Percentiles rank a stretch among this genome's conserved stretches.
Evolutionary conservation across 2,329 filamentous ascomycete species (phyloP).

Genomic region (Drechslerella coelobrocha): DNA sequence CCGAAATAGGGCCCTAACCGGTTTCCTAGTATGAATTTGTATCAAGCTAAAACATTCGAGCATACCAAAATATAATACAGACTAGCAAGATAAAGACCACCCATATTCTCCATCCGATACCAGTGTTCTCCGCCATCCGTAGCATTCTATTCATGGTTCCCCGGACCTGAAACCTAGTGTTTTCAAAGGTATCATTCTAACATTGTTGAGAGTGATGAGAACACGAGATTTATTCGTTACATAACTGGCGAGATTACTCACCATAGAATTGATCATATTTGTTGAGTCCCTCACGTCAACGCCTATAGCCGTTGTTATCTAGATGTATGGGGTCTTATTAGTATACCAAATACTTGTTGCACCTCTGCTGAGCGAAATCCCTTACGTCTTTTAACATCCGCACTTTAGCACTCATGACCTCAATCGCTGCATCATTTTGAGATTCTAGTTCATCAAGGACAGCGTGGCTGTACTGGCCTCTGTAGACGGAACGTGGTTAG

Average conservation of each 20-base stretch:
- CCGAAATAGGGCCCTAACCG: no score
- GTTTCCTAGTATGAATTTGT: no score
- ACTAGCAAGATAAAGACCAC: conserved; percentile 85
- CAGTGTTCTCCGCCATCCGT: conserved; percentile 89
- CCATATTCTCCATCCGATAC: conserved; percentile 97
- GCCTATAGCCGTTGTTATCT: conserved; percentile 92
- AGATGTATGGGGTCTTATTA: conserved; percentile 8
- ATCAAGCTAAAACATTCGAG: conserved; percentile 91
- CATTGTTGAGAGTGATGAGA: background rate
- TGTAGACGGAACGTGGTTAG: conserved; percentile 57
- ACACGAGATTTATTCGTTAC: background rate
- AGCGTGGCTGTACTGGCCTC: conserved; percentile 89
- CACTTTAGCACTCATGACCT: conserved; percentile 90
- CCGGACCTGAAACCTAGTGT: conserved; percentile 76
- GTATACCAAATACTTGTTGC: background rate
- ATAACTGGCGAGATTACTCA: background rate
- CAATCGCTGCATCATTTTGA: conserved; percentile 89
- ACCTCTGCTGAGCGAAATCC: conserved; percentile 52
- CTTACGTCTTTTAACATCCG: conserved; percentile 85
- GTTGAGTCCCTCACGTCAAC: conserved; percentile 93
- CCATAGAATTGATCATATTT: conserved; percentile 86
- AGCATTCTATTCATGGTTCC: conserved; percentile 98
- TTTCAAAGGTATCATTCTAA: conserved; percentile 84
- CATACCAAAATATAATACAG: conserved; percentile 82
- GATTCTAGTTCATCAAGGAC: conserved; percentile 92